Conservation (phyloP, 202 grass and related monocot genomes). For the Schoenoplectus tabernaemontani region DNA sequence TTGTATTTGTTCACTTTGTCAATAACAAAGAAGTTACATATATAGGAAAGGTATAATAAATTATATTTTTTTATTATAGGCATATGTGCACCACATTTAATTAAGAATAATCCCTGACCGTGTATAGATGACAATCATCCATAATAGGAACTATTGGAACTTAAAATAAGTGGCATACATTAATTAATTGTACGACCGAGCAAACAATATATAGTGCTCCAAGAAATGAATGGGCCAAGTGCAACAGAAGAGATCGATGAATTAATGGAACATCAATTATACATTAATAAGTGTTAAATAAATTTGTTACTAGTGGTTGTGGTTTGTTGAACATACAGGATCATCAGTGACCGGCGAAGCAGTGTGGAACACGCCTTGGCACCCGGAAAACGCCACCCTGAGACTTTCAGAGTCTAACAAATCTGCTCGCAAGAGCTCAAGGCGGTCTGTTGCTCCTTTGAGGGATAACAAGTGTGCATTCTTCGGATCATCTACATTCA, state of each 20-base stretch:
- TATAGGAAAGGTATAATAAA: not conserved
- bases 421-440: constrained; percentile 54
- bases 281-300: not conserved
- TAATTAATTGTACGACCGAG: not conserved
- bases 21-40: not conserved
- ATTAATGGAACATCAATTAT: not conserved
- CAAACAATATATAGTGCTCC: not conserved
- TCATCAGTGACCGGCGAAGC: constrained; percentile 72
- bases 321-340: constrained; percentile 31
- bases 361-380: constrained; percentile 85
- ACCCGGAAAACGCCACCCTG: constrained; percentile 51
- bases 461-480: constrained; percentile 65
- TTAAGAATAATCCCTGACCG: no score
- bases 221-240: not conserved
- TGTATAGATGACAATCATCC: not conserved
- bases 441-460: constrained; percentile 55
- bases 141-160: not conserved
- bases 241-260: not conserved
- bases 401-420: constrained; percentile 65
- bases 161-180: not conserved
- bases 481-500: constrained; percentile 57
- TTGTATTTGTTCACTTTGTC: not conserved
- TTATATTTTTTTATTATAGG: no score
- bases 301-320: not conserved
- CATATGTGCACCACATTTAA: no score